phyloP scores from a whole-genome alignment of 2,329 filamentous ascomycete genomes.

The Colletotrichum sp. region DNA sequence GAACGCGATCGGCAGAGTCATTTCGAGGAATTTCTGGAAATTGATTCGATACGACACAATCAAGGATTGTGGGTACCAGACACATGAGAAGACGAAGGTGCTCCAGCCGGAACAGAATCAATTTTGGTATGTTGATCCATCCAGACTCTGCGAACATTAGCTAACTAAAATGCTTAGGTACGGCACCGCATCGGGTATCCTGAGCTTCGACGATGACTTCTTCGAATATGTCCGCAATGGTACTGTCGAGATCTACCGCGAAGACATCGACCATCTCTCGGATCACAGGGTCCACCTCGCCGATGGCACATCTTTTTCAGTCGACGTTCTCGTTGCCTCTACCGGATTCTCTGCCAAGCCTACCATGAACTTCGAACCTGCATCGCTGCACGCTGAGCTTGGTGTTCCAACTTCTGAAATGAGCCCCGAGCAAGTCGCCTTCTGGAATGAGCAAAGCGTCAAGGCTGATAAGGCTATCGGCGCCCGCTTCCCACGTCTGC shows the following conservation, averaged over 20 bases:
- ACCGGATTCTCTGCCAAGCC: constrained; percentile 29
- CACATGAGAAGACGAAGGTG: constrained; percentile 38
- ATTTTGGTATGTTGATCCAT: constrained; percentile 35
- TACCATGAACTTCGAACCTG: constrained; percentile 23
- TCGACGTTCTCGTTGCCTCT: constrained; percentile 48
- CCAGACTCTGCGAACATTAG: fast-evolving
- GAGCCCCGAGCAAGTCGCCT: background rate
- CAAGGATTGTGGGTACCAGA: constrained; percentile 37
- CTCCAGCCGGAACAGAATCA: constrained; percentile 48
- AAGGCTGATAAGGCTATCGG: constrained; percentile 23
- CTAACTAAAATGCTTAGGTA: constrained; percentile 43
- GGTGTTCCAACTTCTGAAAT: constrained; percentile 24
- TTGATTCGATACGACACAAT: constrained; percentile 38
- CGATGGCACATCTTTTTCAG: constrained; percentile 44
- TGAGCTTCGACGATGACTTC: constrained; percentile 64
- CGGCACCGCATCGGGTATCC: constrained; percentile 60
- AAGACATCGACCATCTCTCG: constrained; percentile 56
- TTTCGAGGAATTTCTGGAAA: constrained; percentile 57
- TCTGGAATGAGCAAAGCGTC: constrained; percentile 21
- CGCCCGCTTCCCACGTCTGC: constrained; percentile 18
- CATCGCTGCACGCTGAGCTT: constrained; percentile 20
- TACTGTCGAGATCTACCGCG: constrained; percentile 59
- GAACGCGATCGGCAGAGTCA: constrained; percentile 19
- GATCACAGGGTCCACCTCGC: constrained; percentile 51
- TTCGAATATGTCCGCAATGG: constrained; percentile 60